Evolutionary conservation across 2,329 filamentous ascomycete species (phyloP).

Genomic region (Pseudogymnoascus sp.): DNA sequence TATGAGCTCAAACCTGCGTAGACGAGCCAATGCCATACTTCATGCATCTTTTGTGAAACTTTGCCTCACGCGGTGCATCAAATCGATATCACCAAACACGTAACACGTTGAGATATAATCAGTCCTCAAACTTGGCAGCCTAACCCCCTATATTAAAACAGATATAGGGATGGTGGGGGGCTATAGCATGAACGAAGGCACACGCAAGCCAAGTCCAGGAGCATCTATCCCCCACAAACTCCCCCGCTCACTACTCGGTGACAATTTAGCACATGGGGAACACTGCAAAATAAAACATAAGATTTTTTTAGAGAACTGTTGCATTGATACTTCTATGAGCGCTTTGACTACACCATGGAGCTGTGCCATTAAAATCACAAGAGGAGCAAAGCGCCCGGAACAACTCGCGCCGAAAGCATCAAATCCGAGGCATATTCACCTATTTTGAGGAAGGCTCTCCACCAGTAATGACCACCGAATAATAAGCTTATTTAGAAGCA

Average conservation of each 20-base stretch:
- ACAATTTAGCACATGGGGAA: not conserved
- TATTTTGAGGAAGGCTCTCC: constrained; percentile 20
- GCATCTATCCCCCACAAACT: not conserved
- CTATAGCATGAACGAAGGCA: too few relatives aligned
- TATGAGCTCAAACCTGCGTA: not conserved
- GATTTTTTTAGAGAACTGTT: not conserved
- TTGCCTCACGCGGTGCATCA: not conserved
- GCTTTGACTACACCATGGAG: constrained; percentile 8
- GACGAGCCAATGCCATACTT: not conserved
- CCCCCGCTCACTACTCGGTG: not conserved
- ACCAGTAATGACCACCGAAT: not conserved
- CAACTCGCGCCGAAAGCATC: constrained; percentile 25
- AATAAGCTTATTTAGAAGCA: constrained; percentile 82
- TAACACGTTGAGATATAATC: not conserved
- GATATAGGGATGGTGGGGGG: too few relatives aligned
- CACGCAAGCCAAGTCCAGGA: not conserved
- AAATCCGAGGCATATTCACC: constrained; percentile 27
- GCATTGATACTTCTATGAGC: constrained; percentile 8
- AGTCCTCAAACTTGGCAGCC: not conserved
- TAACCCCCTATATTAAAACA: not conserved
- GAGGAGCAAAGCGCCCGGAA: constrained; percentile 23
- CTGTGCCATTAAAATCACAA: constrained; percentile 8
- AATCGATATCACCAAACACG: not conserved
- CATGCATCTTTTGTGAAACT: not conserved
- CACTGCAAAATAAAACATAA: not conserved